Evolutionary conservation across 2,329 filamentous ascomycete genomes (phyloP), one percentile per base, ranked within the genome.

Genomic region (Malbranchea cinnamomea): DNA sequence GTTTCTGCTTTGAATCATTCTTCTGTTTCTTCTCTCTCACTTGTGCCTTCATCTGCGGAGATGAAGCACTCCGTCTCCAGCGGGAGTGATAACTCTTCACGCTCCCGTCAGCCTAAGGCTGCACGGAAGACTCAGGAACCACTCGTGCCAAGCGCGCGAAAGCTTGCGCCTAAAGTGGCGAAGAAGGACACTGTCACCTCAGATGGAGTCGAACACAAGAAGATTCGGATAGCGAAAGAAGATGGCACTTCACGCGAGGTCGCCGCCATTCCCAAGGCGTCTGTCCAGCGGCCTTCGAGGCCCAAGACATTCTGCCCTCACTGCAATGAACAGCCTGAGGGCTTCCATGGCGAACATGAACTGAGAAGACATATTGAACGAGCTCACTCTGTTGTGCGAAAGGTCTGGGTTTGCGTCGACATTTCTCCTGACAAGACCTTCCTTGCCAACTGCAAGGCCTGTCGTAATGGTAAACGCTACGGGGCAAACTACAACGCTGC

Each of bases 401-500:
- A 68, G 35, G 70, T 71, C 32, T 78, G 67, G 65, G 64, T 77
- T 27, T 74, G 70, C 44, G 59, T 71, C 22, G 71, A 77, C 38
- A 66, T 65, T 14, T 58, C 68, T 52, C 43, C 63, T 42, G 49
- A 71, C 57, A 53, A 65, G 67, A 57, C 68, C 55, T 75, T 84
- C 23, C 67, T 95, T 19, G 62, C 64, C 29, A 78, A 78, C 41
- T 94, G 85, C 68, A 92, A 92, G 54, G 71, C 79, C 27, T 95
- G 87, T 53, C 68, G 66, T 28, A 67, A 67, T 25, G 59, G 67
- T 32, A 94, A 93, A 61, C 68, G 71, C 35, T 95, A 95, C 44
- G 79, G 79, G 3, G 81, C 80, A 10, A 89, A 94, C 57, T 94
- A 95, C 58, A 95, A 95, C 45, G 87, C 85, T 1, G 84, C 84